phyloP scores from a whole-genome alignment of 2,329 filamentous ascomycete species.

The Xylaria sp. region DNA sequence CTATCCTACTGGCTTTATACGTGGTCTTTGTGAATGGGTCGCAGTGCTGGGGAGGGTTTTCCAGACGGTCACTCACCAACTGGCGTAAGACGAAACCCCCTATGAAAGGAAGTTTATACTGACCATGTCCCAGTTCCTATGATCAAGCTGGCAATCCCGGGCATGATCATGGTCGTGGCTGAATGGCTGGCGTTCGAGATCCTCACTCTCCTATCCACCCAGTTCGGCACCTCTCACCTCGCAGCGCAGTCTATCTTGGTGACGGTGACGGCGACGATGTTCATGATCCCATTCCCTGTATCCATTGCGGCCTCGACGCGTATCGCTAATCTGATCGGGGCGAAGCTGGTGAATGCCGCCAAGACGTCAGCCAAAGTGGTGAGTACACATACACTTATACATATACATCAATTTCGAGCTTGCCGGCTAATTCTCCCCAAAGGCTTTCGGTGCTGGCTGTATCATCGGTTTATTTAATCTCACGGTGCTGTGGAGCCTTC shows the following conservation, averaged over 20 bases:
- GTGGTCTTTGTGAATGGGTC: constrained; percentile 72
- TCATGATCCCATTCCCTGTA: constrained; percentile 90
- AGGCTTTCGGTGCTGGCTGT: constrained; percentile 66
- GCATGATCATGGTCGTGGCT: constrained; percentile 91
- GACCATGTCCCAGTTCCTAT: constrained; percentile 59
- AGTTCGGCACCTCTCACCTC: constrained; percentile 77
- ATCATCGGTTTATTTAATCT: constrained; percentile 82
- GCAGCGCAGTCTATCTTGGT: constrained; percentile 88
- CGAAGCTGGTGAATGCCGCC: constrained; percentile 79
- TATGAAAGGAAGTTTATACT: constrained; percentile 3
- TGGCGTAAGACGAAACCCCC: constrained; percentile 57
- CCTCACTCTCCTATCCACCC: constrained; percentile 80
- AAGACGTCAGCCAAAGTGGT: constrained; percentile 80
- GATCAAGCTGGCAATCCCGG: constrained; percentile 85
- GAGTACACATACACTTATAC: constrained; percentile 36
- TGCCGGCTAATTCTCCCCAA: constrained; percentile 10
- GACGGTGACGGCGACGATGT: constrained; percentile 79
- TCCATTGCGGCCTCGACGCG: constrained; percentile 88
- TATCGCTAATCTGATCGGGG: constrained; percentile 90
- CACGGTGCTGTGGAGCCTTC: constrained; percentile 68
- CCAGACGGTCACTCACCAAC: constrained; percentile 70
- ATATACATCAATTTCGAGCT: not conserved
- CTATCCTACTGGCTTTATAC: constrained; percentile 74
- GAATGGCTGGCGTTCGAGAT: constrained; percentile 95
- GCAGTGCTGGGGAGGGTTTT: constrained; percentile 83